A percentile compares a stretch with the other conserved stretches of the same genome.
These are phyloP conservation scores for Sphagnum magellanicum DNA, from an alignment of 228 moss, liverwort and hornwort genomes.

Conservation along the genomic window DNA sequence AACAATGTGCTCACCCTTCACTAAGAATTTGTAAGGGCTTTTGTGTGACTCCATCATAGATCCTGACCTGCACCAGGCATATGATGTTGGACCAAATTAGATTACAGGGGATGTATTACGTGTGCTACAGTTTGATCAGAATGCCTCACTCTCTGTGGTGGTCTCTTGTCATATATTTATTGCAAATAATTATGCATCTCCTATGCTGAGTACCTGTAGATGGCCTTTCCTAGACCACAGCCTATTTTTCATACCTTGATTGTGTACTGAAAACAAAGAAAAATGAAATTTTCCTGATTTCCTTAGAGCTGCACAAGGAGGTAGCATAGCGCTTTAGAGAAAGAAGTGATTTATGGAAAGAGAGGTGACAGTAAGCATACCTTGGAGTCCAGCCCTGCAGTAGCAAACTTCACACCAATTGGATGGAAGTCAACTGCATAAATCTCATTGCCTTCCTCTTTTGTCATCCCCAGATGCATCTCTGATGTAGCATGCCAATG, in stretches of 20 bases:
- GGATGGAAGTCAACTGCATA: conserved; percentile 54
- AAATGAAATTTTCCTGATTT: too few relatives aligned
- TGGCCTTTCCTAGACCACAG: too few relatives aligned
- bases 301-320: too few relatives aligned
- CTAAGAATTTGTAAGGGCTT: conserved; percentile 36
- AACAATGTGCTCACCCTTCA: conserved; percentile 40
- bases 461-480: conserved; percentile 48
- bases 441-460: conserved; percentile 48
- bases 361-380: conserved; percentile 11
- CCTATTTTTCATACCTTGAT: too few relatives aligned
- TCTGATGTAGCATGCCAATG: conserved; percentile 87
- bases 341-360: too few relatives aligned
- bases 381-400: conserved; percentile 63
- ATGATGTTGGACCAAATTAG: too few relatives aligned
- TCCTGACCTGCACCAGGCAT: conserved; percentile 31
- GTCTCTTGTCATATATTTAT: too few relatives aligned
- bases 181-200: too few relatives aligned
- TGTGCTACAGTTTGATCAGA: neutral
- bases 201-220: too few relatives aligned
- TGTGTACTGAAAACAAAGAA: too few relatives aligned
- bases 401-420: conserved; percentile 57
- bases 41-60: conserved; percentile 59
- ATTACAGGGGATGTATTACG: too few relatives aligned
- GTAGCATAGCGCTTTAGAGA: too few relatives aligned
- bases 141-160: neutral